Conservation (phyloP, 495 filamentous ascomycete species). For the Neurospora tetrasperma region DNA sequence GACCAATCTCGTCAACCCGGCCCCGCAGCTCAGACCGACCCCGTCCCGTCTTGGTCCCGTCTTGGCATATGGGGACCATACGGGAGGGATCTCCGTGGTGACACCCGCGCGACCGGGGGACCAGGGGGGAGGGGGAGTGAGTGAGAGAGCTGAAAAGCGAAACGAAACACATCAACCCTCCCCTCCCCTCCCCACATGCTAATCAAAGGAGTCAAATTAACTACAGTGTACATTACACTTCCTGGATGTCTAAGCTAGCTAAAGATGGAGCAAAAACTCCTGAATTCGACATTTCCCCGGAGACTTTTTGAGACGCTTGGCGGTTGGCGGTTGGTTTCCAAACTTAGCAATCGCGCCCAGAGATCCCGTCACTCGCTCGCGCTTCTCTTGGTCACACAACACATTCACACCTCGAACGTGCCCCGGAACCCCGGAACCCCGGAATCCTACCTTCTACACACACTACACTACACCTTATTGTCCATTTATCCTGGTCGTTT, state of each 20-base stretch:
- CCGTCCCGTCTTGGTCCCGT: not conserved
- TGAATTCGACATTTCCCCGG: not conserved
- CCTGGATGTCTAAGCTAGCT: not conserved
- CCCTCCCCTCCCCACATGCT: not conserved
- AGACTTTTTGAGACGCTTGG: not conserved
- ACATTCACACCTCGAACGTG: not conserved
- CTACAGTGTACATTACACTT: no score
- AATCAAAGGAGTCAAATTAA: not conserved
- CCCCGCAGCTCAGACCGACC: not conserved
- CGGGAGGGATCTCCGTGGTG: not conserved
- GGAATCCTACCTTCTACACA: not conserved
- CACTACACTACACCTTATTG: no score
- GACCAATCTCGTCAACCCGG: not conserved
- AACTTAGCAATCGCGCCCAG: not conserved
- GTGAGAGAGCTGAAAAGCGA: not conserved
- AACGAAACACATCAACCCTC: not conserved
- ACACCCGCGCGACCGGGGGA: not conserved
- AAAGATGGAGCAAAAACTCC: not conserved
- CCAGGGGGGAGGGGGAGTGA: no score
- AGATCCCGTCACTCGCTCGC: not conserved
- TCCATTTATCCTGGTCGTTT: not conserved
- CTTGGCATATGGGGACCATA: not conserved
- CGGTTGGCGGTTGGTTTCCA: not conserved
- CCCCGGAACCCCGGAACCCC: not conserved
- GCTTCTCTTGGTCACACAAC: not conserved